Base-by-base conservation (phyloP, 345 rosid species). In the Euphorbia lathyris region DNA sequence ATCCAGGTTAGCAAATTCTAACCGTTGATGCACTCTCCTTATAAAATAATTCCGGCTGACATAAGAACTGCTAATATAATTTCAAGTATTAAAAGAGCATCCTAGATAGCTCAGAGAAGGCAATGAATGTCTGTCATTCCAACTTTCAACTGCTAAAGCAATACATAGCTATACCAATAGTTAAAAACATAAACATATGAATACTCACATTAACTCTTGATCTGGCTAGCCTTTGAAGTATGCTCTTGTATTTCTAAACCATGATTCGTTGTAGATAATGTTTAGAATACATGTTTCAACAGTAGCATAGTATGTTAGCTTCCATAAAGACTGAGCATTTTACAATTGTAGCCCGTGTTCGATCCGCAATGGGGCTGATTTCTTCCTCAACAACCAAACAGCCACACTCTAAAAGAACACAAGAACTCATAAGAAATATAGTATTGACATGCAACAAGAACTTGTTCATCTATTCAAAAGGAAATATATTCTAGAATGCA, bases 401-500 rank as follows among this genome's bases (percentile, higher is more conserved):
- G 90, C 87, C 66, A 95, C 65, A 76, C 90, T 85, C 97, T 95
- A 70, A 26, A 77, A 74, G 56, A 50, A 67, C 14, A 32, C 22
- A 67, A 71, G 32, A 75, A 76, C 73, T 26, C 9, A 52, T 63
- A 19, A 62, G 22, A 55, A 13, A 10, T n/a, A n/a, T n/a, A n/a
- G n/a, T n/a, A n/a, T n/a, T 20, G 38, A 58, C 62, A 72, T 19
- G 19, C 8, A 8, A 68, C 30, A 55, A 53, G 57, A 61, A 52
- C 27, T 25, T 17, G 16, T 58, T 6, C 48, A 42, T 26, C 65
- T 38, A 38, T 48, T 59, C 63, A 58, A 29, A 14, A 29, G 1
- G 23, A 25, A 17, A 20, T 20, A 42, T 22, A 7, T 23, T 26
- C 9, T 23, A 38, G n/a, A 40, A 9, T 42, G 29, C 19, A 42